Base-by-base conservation (phyloP, 192 early-diverging fungal species). In the Lobosporangium transversale region DNA sequence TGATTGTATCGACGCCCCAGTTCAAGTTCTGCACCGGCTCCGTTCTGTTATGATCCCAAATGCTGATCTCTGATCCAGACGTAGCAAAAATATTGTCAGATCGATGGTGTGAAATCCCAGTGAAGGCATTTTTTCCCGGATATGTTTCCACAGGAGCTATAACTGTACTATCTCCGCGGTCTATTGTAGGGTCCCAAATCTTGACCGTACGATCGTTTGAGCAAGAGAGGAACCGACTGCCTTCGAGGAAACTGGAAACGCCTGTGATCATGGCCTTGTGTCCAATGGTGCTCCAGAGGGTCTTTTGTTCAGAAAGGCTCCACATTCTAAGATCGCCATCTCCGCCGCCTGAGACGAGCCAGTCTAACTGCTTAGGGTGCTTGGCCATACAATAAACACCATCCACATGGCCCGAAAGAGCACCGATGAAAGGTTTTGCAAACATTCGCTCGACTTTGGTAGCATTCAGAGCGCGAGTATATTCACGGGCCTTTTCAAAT, bases 1-100 rank as follows among this genome's bases (percentile, higher is more conserved):
- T 92, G 78, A 95, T 92, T 14, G 96, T 96, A 83, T 99, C 98
- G 15, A 91, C 92, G 17, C 94, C 97, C 97, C 97, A 99, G 24
- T 85, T 86, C 62, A 98, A 84, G 30, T 86, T 87, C 58, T 90
- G 85, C 29, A 95, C 83, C 2, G 98, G 98, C 58, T 94, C 90
- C 12, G 95, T 90, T 24, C 92, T 75, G 60, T 68, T 50, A 64
- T 97, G 92, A 58, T 99, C 95, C 98, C 98, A 99, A 43, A 99
- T 85, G 51, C 97, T 93, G 18, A 99, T 88, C 20, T 88, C 82
- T 9, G 89, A 88, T 48, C 93, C 90, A 32, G 94, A 88, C 5
- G 98, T 99, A 9, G 94, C 95, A 86, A 99, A 99, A 29, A 89
- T 61, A 21, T 85, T 82, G 45, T 94, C 83, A 12, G 51, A 84